Base-by-base conservation (phyloP, 2,329 filamentous ascomycete species). In the Neopestalotiopsis sp. region DNA sequence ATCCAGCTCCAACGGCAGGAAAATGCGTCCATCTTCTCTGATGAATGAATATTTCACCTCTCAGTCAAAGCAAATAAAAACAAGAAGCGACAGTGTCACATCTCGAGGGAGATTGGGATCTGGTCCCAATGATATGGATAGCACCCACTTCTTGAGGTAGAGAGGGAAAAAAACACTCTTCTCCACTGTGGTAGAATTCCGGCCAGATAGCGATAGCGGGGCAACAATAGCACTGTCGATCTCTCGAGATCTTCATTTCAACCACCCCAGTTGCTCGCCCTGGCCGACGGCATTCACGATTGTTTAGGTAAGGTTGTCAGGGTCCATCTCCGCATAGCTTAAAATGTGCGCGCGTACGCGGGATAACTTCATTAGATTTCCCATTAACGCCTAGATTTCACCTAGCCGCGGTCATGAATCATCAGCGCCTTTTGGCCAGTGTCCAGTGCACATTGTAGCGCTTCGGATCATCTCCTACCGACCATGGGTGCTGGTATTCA, bases 241-340 rank as follows among this genome's bases (percentile, higher is more conserved):
- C 45, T 53, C 45, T 53, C 17, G n/a, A 53, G 45, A 53, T 53
- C 45, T 53, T 53, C 45, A 53, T 53, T 53, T 53, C 45, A 53
- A 53, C n/a, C 17, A 45, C 45, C 45, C 45, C 45, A 53, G 34
- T 53, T 53, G 45, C n/a, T 53, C 45, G 45, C 45, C 45, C 45
- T 53, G 45, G 45, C 45, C 45, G 45, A 20, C 45, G 45, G 45
- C 45, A 53, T n/a, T 53, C 17, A 9, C 45, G 45, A 53, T 53
- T 17, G 45, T 53, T 53, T 53, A 53, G 45, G 45, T 20, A 53
- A 53, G 13, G 45, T 53, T 20, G 45, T 53, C 45, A 53, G 45
- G 45, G 45, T 53, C 45, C n/a, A 6, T 53, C 45, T 20, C 45
- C 45, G n/a, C 45, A 20, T 20, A n/a, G 45, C 45, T 53, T 53